A percentile compares a stretch with the other conserved stretches of the same genome.
Evolutionary conservation across 192 early-diverging fungal species (phyloP).

Genomic region (Podila epicladia): DNA sequence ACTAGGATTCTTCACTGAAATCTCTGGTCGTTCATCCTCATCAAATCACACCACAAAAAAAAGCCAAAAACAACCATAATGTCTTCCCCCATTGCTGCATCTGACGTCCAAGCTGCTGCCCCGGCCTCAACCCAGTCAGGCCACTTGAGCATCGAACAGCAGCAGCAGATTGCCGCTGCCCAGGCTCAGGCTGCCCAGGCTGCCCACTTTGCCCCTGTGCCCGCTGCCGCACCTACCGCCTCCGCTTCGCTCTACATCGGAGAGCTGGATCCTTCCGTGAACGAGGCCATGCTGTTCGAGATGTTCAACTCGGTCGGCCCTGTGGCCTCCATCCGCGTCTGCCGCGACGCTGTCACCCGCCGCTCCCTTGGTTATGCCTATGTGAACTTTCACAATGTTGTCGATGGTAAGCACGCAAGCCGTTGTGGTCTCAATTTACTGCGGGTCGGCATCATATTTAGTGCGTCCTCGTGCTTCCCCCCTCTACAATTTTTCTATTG

Average conservation of each 20-base stretch:
- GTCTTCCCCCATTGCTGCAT: slow-evolving; percentile 37
- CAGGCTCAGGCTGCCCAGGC: slow-evolving; percentile 48
- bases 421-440: slow-evolving; percentile 7
- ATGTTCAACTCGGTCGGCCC: slow-evolving; percentile 96
- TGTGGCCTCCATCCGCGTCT: slow-evolving; percentile 97
- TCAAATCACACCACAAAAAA: not conserved
- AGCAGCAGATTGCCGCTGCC: slow-evolving; percentile 59
- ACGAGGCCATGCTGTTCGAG: slow-evolving; percentile 97
- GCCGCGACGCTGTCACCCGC: slow-evolving; percentile 96
- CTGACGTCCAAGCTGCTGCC: slow-evolving; percentile 48
- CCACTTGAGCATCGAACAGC: slow-evolving; percentile 53
- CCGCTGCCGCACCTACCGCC: slow-evolving; percentile 58
- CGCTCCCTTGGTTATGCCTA: slow-evolving; percentile 97
- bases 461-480: not conserved
- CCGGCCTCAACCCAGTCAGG: slow-evolving; percentile 38
- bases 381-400: slow-evolving; percentile 95
- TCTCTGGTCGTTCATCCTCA: no score
- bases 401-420: slow-evolving; percentile 66
- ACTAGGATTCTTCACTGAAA: no score
- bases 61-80: slow-evolving; percentile 22
- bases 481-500: not conserved
- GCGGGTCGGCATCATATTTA: not conserved
- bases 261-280: slow-evolving; percentile 95
- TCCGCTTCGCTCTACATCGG: slow-evolving; percentile 94
- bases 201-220: slow-evolving; percentile 50